These are phyloP conservation scores for Rhodotorula taiwanensis DNA, from an alignment of 768 basidiomycete genomes.

Conservation along the genomic window DNA sequence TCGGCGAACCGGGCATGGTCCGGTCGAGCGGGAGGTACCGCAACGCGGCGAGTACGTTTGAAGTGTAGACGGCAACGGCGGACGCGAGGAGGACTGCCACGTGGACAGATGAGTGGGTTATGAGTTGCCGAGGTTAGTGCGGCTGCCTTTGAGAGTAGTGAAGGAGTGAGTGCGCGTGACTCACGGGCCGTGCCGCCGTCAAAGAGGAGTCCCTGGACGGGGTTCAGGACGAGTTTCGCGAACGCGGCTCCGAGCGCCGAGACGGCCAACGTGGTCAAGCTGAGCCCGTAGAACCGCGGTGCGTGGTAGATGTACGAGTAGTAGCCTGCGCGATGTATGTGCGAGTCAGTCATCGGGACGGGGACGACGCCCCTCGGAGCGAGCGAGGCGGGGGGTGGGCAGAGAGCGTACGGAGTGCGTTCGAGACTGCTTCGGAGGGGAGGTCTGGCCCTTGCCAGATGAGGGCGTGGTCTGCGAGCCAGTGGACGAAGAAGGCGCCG, in stretches of 20 bases:
- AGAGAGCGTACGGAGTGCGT: constrained; percentile 13
- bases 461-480: constrained; percentile 17
- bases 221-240: constrained; percentile 18
- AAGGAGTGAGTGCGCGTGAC: background rate
- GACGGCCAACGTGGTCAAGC: constrained; percentile 4
- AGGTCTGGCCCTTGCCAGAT: constrained; percentile 22
- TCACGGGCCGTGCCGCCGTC: constrained; percentile 29
- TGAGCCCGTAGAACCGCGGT: constrained; percentile 12
- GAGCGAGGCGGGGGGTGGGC: background rate
- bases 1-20: background rate
- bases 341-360: background rate
- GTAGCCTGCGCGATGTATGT: constrained; percentile 6
- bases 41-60: constrained; percentile 31
- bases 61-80: constrained; percentile 25
- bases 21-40: constrained; percentile 27
- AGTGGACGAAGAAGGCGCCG: constrained; percentile 26
- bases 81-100: constrained; percentile 26
- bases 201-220: constrained; percentile 17
- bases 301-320: constrained; percentile 23
- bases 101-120: background rate
- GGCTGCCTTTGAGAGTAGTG: no score
- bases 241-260: constrained; percentile 2
- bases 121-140: background rate
- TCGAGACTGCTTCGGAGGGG: background rate
- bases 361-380: no score